A percentile compares a stretch with the other conserved stretches of the same genome.
phyloP scores from a whole-genome alignment of 345 rosid species.

The Eucalyptus shirleyi region DNA sequence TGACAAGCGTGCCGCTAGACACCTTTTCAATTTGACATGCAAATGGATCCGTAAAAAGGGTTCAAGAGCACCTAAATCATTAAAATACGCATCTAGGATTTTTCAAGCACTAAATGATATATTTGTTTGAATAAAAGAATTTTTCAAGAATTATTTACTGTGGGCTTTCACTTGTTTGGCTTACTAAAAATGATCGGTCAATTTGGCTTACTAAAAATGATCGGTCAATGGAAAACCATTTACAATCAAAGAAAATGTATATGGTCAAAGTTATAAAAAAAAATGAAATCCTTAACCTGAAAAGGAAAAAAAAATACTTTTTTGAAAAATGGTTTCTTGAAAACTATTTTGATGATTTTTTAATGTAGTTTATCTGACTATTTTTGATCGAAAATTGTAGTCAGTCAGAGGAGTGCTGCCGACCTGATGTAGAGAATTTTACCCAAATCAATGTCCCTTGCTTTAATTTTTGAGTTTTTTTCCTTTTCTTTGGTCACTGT shows the following conservation, averaged over 20 bases:
- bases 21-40: not conserved
- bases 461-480: too few species aligned
- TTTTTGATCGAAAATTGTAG: fast-evolving
- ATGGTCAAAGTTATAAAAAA: too few species aligned
- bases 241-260: too few species aligned
- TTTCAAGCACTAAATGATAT: not conserved
- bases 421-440: too few species aligned
- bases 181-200: not conserved
- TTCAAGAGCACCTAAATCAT: not conserved
- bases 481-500: not conserved
- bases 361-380: not conserved
- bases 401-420: too few species aligned
- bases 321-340: too few species aligned
- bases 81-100: not conserved
- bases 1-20: not conserved
- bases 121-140: not conserved
- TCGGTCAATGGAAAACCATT: too few species aligned
- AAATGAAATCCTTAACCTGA: too few species aligned
- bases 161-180: not conserved
- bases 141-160: not conserved
- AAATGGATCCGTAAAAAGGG: not conserved
- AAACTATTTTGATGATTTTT: not conserved
- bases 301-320: too few species aligned
- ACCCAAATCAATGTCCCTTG: not conserved
- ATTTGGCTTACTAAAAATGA: not conserved